Evolutionary conservation across 177 flowering plant species (phyloP), one percentile per base, ranked within the genome.

Genomic region (Vitis hybrid): DNA sequence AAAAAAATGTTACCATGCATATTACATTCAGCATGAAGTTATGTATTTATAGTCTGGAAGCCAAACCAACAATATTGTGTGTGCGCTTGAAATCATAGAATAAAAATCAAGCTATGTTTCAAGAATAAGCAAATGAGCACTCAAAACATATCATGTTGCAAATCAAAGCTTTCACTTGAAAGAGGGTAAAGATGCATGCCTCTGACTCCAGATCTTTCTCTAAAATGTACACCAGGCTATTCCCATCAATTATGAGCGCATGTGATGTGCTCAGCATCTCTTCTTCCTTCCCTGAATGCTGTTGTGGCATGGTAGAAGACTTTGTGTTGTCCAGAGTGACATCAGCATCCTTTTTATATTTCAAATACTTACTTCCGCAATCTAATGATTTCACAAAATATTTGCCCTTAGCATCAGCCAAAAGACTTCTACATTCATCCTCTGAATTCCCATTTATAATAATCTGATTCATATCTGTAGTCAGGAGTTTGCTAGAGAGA

Each of bases 241-340:
- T 93, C 51, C 97, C 97, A 79, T 91, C 95, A 81, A 92, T 88
- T 61, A 92, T 81, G 60, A 94, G 92, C 7, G 94, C 94, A n/a
- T 86, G 68, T 18, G 88, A 80, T 2, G 76, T 60, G 76, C 67
- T 72, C 17, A 34, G 60, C 60, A 48, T 13, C 26, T 56, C 78
- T 69, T 74, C 87, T 60, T 79, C 84, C 79, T 76, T 78, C 21
- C 72, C 76, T 7, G 54, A 69, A 62, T 14, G 51, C 75, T 73
- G 58, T 58, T 78, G 72, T 19, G 76, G 70, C 21, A 56, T 52
- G 67, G 45, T 62, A 30, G 82, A 71, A 21, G 72, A 55, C 62
- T 75, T 77, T 65, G 32, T 45, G 70, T 69, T 76, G 70, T 64
- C 82, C 64, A 84, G 80, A 76, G 51, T 75, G 83, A 71, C 19